phyloP scores from a whole-genome alignment of 2,329 filamentous ascomycete genomes.

The Penicillium frequentans region DNA sequence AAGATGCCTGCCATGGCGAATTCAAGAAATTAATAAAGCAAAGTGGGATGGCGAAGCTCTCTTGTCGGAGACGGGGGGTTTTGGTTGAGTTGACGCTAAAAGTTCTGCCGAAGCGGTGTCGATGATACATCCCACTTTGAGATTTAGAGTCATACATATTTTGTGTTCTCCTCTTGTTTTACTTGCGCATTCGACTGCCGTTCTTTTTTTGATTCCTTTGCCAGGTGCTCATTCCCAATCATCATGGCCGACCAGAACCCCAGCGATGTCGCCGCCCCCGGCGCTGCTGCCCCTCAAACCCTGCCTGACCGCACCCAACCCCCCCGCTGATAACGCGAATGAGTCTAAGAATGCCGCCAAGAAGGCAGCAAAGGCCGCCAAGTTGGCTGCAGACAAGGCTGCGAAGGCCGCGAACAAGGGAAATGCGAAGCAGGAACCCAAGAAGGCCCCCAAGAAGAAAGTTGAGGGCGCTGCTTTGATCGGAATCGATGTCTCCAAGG shows the following conservation, averaged over 20 bases:
- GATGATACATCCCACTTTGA: slow-evolving; percentile 42
- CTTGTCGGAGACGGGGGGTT: slow-evolving; percentile 26
- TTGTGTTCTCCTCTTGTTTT: slow-evolving; percentile 2
- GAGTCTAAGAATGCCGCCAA: slow-evolving; percentile 45
- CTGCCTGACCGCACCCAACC: slow-evolving; percentile 42
- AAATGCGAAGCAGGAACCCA: slow-evolving; percentile 47
- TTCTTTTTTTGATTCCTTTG: slow-evolving; percentile 11
- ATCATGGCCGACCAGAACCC: slow-evolving; percentile 36
- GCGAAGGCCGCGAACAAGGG: slow-evolving; percentile 33
- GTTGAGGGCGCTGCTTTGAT: slow-evolving; percentile 67
- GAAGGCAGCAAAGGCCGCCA: slow-evolving; percentile 50
- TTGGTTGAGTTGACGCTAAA: slow-evolving; percentile 33
- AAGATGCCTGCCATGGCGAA: slow-evolving; percentile 86
- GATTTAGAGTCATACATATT: slow-evolving; percentile 24
- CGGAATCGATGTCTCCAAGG: slow-evolving; percentile 83
- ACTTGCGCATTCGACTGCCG: slow-evolving; percentile 15
- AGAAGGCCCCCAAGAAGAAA: slow-evolving; percentile 53
- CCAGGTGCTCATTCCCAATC: slow-evolving; percentile 12
- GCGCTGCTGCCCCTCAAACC: slow-evolving; percentile 30
- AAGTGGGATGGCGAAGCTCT: slow-evolving; percentile 32
- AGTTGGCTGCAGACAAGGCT: slow-evolving; percentile 45
- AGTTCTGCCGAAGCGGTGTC: slow-evolving; percentile 47
- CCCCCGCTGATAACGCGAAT: slow-evolving; percentile 39
- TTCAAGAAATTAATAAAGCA: slow-evolving; percentile 20
- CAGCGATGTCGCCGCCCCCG: slow-evolving; percentile 27